Base-by-base conservation (phyloP, 2,329 filamentous ascomycete genomes). In the Myotisia sp. region DNA sequence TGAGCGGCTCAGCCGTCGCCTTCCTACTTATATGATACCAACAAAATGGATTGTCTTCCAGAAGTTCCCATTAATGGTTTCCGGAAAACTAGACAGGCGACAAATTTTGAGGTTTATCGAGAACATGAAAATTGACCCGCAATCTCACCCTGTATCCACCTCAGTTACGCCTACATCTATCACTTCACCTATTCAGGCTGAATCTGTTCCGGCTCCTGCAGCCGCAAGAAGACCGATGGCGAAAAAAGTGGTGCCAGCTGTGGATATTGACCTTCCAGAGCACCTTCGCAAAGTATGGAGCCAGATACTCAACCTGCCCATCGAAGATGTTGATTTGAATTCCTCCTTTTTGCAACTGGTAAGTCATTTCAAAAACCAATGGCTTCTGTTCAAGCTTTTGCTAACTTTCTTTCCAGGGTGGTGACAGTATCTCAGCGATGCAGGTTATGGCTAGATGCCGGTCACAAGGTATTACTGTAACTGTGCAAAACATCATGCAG, bases 321-420 rank as follows among this genome's bases (percentile, higher is more conserved):
- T 37, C 6, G 40, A 42, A 1, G 33, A 41, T 3, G 45, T 50
- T 29, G 36, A 44, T 14, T 32, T 42, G 8, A 42, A 50, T 13
- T 44, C 50, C 14, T 47, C 45, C 16, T 55, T 55, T 34, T 53
- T 55, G 35, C 40, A 43, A 13, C 37, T 53, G 32, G 40, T 41
- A 35, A 29, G 18, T 23, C 28, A 20, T 32, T 20, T 12, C 21
- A 17, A 16, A 6, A 5, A 27, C 4, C n/a, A 9, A 17, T 17
- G 46, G 44, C 26, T 37, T 35, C n/a, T 26, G n/a, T n/a, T n/a
- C n/a, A n/a, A n/a, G n/a, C n/a, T n/a, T 47, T 27, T 36, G 21
- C 26, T 39, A 35, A 36, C 26, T 27, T 13, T 6, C 19, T 17
- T 29, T 21, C 7, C 16, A 41, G 12, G 52, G 52, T 10, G 51